Percentiles rank a stretch among this genome's conserved stretches.
Conservation (phyloP, 106 monocot genomes). For the Iris macrosiphon region DNA sequence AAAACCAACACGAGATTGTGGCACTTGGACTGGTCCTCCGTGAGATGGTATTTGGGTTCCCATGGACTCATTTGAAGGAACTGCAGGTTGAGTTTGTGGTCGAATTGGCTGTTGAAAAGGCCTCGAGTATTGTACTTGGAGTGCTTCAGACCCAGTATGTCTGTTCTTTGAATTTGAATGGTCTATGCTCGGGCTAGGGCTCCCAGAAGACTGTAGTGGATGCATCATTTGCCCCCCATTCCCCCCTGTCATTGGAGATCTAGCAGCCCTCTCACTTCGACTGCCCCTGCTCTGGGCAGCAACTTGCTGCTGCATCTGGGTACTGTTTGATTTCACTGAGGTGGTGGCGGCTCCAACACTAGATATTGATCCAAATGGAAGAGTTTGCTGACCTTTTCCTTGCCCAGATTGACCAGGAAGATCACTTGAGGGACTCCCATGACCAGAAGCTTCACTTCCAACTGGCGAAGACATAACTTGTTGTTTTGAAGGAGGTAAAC, state of each 20-base stretch:
- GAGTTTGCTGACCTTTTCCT: slow-evolving; percentile 26
- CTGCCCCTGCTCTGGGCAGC: slow-evolving; percentile 23
- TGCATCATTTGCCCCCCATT: slow-evolving; percentile 27
- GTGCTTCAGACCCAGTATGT: slow-evolving; percentile 20
- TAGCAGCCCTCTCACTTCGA: slow-evolving; percentile 33
- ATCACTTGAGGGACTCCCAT: slow-evolving; percentile 35
- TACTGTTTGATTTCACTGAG: slow-evolving; percentile 23
- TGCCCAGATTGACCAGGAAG: slow-evolving; percentile 29
- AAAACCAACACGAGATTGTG: slow-evolving; percentile 49
- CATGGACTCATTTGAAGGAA: slow-evolving; percentile 17
- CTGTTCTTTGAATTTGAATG: slow-evolving; percentile 26
- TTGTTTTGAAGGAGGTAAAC: slow-evolving; percentile 36
- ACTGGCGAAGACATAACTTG: slow-evolving; percentile 38
- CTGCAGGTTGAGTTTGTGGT: slow-evolving; percentile 17
- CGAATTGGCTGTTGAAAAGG: slow-evolving; percentile 37
- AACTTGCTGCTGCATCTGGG: slow-evolving; percentile 40
- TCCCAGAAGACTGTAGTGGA: slow-evolving; percentile 36
- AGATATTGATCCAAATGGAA: slow-evolving; percentile 24
- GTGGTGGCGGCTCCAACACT: slow-evolving; percentile 7
- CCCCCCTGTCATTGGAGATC: slow-evolving; percentile 16
- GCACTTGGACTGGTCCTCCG: slow-evolving; percentile 17
- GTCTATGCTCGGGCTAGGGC: slow-evolving; percentile 27
- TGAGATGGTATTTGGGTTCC: slow-evolving; percentile 28
- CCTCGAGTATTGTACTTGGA: slow-evolving; percentile 40
- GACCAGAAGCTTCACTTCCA: slow-evolving; percentile 54